A percentile compares a stretch with the other conserved stretches of the same genome.
These are phyloP conservation scores for Usnea hakonensis DNA, from an alignment of 495 filamentous ascomycete genomes.

Conservation along the genomic window DNA sequence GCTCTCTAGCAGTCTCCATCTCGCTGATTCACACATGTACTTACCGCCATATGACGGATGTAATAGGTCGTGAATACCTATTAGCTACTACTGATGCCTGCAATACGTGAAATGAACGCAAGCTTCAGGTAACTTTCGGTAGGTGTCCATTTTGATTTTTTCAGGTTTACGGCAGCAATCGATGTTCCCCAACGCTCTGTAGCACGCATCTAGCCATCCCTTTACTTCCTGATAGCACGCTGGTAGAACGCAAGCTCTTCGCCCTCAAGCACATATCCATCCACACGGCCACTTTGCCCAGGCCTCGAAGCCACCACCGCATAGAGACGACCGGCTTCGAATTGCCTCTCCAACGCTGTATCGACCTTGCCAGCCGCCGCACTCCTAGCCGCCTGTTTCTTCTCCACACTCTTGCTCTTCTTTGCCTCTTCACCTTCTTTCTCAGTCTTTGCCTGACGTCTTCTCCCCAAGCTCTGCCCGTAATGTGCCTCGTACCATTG, in stretches of 20 bases:
- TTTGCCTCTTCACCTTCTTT: conserved; percentile 60
- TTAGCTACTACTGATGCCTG: too few species aligned
- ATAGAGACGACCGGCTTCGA: conserved; percentile 95
- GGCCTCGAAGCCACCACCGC: conserved; percentile 86
- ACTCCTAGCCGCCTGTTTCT: conserved; percentile 87
- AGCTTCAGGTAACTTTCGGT: not conserved
- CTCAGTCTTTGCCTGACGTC: conserved; percentile 73
- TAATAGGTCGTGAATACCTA: too few species aligned
- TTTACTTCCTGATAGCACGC: conserved; percentile 94
- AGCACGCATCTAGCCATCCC: conserved; percentile 19
- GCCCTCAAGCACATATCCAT: conserved; percentile 98
- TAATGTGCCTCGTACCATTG: conserved; percentile 99
- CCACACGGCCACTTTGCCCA: conserved; percentile 89
- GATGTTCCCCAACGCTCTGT: not conserved
- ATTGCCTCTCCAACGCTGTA: conserved; percentile 84
- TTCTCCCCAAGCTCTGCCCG: conserved; percentile 76
- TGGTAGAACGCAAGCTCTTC: conserved; percentile 99
- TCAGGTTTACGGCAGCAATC: conserved; percentile 4
- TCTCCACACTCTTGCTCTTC: conserved; percentile 87
- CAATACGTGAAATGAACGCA: not conserved
- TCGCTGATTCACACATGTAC: too few species aligned
- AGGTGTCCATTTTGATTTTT: not conserved
- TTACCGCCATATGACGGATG: too few species aligned
- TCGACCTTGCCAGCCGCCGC: conserved; percentile 86
- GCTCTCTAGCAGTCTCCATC: too few species aligned